Base-by-base conservation (phyloP, 2,329 filamentous ascomycete species). In the Epichloe baconii region DNA sequence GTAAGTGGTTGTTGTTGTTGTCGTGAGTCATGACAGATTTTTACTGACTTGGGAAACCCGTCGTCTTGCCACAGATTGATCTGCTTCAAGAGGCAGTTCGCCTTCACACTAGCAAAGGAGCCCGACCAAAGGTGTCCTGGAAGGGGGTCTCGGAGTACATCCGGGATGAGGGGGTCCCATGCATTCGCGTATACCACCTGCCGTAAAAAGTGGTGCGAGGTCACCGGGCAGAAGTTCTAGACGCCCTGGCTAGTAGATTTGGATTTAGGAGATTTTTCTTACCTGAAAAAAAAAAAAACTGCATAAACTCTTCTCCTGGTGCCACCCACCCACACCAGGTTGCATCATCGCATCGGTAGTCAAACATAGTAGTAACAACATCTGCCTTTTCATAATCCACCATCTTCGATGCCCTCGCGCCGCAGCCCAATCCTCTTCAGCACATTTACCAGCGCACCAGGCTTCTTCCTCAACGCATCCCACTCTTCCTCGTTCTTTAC, bases 401-500 rank as follows among this genome's bases (percentile, higher is more conserved):
- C 44, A 26, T 36, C 23, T 23, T 42, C 11, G 15, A 12, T 19
- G 4, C 10, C 41, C n/a, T 44, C 47, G n/a, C 51, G 40, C 46
- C 64, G 58, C 2, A 70, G 38, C 0, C 68, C 68, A 51, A 71
- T 64, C 19, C 26, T 17, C 11, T n/a, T 59, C 40, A 58, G 38
- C 38, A 58, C 55, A 19, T 36, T 34, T 15, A 8, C 48, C 46
- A 63, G 48, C 17, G 41, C 23, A 1, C 31, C 41, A 1, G 57
- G 55, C 14, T 73, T 64, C n/a, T 63, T 63, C 51, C 67, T 66
- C 48, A 84, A 56, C 1, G 70, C 71, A 52, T 79, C 67, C 78
- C 78, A 83, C 62, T 82, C 79, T 3, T 61, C 64, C 57, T 77
- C 64, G 31, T 62, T 78, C 66, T 82, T 83, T 15, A 83, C 80